These are phyloP conservation scores for Sporothrix brunneoviolacea DNA, from an alignment of 2,329 filamentous ascomycete species.

Conservation along the genomic window DNA sequence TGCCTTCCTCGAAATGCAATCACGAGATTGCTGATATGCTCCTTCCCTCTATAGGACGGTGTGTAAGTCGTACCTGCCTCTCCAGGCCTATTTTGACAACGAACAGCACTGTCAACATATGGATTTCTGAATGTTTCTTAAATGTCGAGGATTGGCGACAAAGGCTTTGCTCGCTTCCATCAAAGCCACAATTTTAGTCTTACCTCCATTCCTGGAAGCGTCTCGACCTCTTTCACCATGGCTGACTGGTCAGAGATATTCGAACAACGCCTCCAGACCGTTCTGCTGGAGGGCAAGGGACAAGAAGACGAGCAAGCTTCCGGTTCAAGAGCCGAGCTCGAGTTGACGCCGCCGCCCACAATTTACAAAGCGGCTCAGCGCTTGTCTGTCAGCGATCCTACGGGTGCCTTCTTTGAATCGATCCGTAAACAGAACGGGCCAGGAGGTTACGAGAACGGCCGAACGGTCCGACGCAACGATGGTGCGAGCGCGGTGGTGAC, in stretches of 20 bases:
- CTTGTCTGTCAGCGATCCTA: constrained; percentile 4
- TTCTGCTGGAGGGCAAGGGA: not conserved
- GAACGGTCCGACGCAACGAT: not conserved
- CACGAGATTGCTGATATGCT: not conserved
- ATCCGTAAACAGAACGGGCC: constrained; percentile 9
- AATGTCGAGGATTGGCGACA: too few species aligned
- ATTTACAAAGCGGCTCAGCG: not conserved
- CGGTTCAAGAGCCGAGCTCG: not conserved
- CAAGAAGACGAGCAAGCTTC: not conserved
- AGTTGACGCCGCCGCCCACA: constrained; percentile 13
- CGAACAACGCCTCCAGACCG: constrained; percentile 16
- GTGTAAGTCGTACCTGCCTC: too few species aligned
- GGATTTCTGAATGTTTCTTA: too few species aligned
- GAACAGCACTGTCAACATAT: too few species aligned
- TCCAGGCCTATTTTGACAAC: too few species aligned
- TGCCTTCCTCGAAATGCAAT: too few species aligned
- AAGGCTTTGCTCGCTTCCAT: too few species aligned
- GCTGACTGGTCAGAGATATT: constrained; percentile 17
- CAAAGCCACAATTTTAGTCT: too few species aligned
- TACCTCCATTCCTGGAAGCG: too few species aligned
- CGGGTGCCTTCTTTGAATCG: constrained; percentile 16
- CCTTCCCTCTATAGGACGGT: constrained; percentile 3
- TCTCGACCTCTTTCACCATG: too few species aligned
- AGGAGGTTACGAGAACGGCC: not conserved
- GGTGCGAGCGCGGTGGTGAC: not conserved